Evolutionary conservation across 108 stramenopile species (phyloP).

Genomic region (Nitzschia palea): DNA sequence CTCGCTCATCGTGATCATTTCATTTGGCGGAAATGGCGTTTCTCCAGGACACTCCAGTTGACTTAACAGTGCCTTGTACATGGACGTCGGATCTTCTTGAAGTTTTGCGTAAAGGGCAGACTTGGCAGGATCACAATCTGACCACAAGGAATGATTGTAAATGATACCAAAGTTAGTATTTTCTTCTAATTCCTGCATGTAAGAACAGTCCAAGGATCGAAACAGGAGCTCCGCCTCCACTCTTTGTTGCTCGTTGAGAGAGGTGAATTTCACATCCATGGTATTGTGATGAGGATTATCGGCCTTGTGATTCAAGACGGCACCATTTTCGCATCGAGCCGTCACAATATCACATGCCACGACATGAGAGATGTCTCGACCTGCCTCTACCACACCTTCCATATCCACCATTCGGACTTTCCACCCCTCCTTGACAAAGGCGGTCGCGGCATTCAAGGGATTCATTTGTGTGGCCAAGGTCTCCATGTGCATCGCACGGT

Average conservation of each 20-base stretch:
- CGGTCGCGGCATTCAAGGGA: constrained; percentile 13
- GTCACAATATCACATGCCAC: constrained; percentile 29
- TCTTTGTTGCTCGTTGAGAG: not conserved
- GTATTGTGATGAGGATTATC: constrained; percentile 22
- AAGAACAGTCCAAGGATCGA: constrained; percentile 29
- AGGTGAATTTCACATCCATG: not conserved
- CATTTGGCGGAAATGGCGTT: not conserved
- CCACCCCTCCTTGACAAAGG: constrained; percentile 25
- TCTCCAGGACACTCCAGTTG: constrained; percentile 20
- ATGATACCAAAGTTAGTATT: constrained; percentile 17
- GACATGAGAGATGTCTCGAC: constrained; percentile 24
- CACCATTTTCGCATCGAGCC: constrained; percentile 25
- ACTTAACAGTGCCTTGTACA: constrained; percentile 23
- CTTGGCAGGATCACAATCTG: constrained; percentile 5
- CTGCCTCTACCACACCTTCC: constrained; percentile 16
- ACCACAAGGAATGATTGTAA: constrained; percentile 14
- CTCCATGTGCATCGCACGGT: not conserved
- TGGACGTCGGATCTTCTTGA: not conserved
- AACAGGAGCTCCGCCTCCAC: constrained; percentile 20
- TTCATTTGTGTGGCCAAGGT: constrained; percentile 24
- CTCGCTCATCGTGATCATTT: not conserved
- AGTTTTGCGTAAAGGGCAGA: not conserved
- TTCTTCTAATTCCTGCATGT: not conserved
- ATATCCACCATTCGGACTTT: constrained; percentile 35
- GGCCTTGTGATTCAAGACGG: constrained; percentile 7